Evolutionary conservation across 169 alveolate genomes (phyloP).

Genomic region (Perkinsus chesapeaki): DNA sequence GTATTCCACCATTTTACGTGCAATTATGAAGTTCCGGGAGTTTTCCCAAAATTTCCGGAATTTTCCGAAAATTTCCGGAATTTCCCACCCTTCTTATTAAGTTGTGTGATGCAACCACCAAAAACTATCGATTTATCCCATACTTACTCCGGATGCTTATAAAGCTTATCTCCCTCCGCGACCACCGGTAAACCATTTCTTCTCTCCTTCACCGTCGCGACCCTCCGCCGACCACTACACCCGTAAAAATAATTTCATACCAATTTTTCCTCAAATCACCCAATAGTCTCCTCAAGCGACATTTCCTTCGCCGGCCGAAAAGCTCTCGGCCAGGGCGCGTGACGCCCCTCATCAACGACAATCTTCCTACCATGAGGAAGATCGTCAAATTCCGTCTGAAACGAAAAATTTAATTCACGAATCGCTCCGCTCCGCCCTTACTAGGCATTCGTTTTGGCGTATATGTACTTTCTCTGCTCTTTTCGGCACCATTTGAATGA

Average conservation of each 20-base stretch:
- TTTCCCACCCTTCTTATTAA: no score
- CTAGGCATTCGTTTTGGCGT: not conserved
- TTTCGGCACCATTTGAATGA: not conserved
- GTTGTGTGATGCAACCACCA: no score
- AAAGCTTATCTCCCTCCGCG: not conserved
- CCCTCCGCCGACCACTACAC: not conserved
- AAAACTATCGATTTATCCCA: no score
- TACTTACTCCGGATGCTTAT: not conserved
- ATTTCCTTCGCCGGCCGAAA: not conserved
- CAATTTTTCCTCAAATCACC: not conserved
- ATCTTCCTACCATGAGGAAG: not conserved
- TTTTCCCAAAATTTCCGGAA: no score
- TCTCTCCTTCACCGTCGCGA: not conserved
- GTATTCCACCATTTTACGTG: no score
- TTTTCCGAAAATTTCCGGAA: no score
- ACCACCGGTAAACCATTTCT: not conserved
- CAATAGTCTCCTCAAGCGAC: not conserved
- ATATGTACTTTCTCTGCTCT: not conserved
- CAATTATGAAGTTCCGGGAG: no score
- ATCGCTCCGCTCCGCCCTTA: not conserved
- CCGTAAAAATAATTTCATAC: no score
- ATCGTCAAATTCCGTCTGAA: not conserved
- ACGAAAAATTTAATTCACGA: not conserved
- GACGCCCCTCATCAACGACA: not conserved
- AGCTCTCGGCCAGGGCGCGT: not conserved